Evolutionary conservation across 1,139 yeast species (phyloP).

Genomic region (Magnusiomyces clavatus): DNA sequence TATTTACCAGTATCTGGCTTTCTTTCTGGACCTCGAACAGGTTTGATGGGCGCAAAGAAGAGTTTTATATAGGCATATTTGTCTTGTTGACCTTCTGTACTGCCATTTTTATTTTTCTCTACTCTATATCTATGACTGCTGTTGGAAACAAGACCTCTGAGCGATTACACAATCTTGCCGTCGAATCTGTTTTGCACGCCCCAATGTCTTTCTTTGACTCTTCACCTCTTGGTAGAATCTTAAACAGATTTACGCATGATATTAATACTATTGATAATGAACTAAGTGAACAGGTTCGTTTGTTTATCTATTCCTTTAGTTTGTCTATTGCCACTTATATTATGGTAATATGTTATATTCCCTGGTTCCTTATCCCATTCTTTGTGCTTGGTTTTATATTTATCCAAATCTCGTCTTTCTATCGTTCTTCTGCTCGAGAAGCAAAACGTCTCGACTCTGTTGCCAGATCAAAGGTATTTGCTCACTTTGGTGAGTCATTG

Average conservation of each 20-base stretch:
- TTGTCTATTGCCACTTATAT: conserved; percentile 57
- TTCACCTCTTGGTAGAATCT: conserved; percentile 62
- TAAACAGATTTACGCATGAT: conserved; percentile 74
- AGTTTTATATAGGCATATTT: conserved; percentile 67
- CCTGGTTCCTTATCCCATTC: conserved; percentile 68
- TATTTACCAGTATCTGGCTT: conserved; percentile 75
- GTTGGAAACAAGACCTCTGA: conserved; percentile 40
- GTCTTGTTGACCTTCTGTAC: conserved; percentile 42
- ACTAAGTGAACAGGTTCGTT: conserved; percentile 32
- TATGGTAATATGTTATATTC: conserved; percentile 63
- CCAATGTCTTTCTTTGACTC: conserved; percentile 66
- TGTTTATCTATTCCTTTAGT: conserved; percentile 44
- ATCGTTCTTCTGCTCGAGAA: conserved; percentile 76
- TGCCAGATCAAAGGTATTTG: conserved; percentile 67
- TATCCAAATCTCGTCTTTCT: conserved; percentile 47
- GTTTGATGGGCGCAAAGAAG: conserved; percentile 41
- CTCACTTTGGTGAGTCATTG: conserved; percentile 68
- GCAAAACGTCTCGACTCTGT: conserved; percentile 74
- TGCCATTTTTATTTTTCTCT: conserved; percentile 33
- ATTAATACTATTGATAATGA: conserved; percentile 80
- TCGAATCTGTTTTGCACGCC: conserved; percentile 58
- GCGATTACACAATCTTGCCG: conserved; percentile 40
- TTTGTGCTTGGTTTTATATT: conserved; percentile 46
- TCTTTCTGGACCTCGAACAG: conserved; percentile 70
- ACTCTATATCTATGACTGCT: conserved; percentile 43